Conservation (phyloP, 768 basidiomycete genomes). For the Russula foetens region DNA sequence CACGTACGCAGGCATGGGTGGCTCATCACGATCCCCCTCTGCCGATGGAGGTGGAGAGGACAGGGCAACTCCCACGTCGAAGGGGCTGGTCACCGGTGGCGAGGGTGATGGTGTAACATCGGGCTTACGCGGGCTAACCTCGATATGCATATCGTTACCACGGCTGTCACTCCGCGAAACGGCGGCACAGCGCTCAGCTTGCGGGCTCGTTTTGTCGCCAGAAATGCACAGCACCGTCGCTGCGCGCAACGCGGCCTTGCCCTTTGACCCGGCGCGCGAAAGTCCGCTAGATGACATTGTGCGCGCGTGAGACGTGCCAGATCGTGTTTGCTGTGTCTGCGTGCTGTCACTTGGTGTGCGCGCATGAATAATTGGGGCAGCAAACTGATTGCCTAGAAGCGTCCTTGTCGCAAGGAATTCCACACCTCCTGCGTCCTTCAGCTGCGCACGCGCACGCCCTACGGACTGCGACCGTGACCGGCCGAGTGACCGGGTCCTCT, state of each 20-base stretch:
- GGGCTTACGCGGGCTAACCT: background rate
- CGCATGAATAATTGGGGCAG: slow-evolving; percentile 36
- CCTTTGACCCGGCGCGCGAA: slow-evolving; percentile 33
- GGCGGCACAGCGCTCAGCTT: background rate
- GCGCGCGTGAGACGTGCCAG: slow-evolving; percentile 28
- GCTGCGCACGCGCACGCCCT: slow-evolving; percentile 26
- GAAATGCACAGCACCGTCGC: slow-evolving; percentile 25
- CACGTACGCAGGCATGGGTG: slow-evolving; percentile 21
- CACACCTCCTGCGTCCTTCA: slow-evolving; percentile 30
- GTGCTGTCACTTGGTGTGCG: slow-evolving; percentile 19
- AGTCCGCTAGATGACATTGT: slow-evolving; percentile 23
- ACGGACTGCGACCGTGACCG: slow-evolving; percentile 56
- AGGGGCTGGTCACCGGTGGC: slow-evolving; percentile 24
- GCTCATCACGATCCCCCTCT: slow-evolving; percentile 20
- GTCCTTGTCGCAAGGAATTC: slow-evolving; percentile 62
- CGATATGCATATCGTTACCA: background rate
- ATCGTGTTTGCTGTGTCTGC: slow-evolving; percentile 27
- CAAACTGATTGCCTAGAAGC: slow-evolving; percentile 54
- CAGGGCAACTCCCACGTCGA: slow-evolving; percentile 37
- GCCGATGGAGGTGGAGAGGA: slow-evolving; percentile 28
- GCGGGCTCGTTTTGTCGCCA: slow-evolving; percentile 19
- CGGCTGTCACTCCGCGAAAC: slow-evolving; percentile 19
- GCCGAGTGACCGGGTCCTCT: slow-evolving; percentile 51
- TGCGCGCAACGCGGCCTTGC: slow-evolving; percentile 31
- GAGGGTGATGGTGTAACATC: slow-evolving; percentile 24